Evolutionary conservation across 495 filamentous ascomycete species (phyloP), one percentile per base, ranked within the genome.

Genomic region (Talaromyces borbonicus): DNA sequence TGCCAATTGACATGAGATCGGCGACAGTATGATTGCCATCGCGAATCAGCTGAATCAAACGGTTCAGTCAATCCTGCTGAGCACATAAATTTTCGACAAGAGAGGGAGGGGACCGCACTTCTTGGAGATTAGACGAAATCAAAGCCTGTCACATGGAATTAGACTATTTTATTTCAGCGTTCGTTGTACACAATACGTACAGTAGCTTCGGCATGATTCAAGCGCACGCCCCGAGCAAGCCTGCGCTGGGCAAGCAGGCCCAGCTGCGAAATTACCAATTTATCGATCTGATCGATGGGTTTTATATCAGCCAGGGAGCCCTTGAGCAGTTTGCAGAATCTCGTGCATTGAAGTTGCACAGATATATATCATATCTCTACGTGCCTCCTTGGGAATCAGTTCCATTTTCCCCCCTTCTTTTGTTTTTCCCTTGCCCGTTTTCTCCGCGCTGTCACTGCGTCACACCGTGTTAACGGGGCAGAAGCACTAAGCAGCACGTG

Each of bases 21-120:
- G 90, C 81, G 47, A 98, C 90, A 36, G 73, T 83, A 67, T 95
- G 88, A 46, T 82, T 75, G 60, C 93, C 92, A 90, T 98, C 92
- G 59, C 92, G 92, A 62, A 97, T 90, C 50, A 96, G 81, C 75
- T 87, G 36, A 29, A 19, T n/a, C n/a, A n/a, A n/a, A n/a, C n/a
- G n/a, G n/a, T n/a, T n/a, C n/a, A n/a, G n/a, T n/a, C n/a, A n/a
- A n/a, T n/a, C n/a, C n/a, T n/a, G n/a, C n/a, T n/a, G n/a, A n/a
- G n/a, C n/a, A n/a, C n/a, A n/a, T n/a, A n/a, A n/a, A n/a, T n/a
- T n/a, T n/a, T n/a, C n/a, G n/a, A n/a, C n/a, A n/a, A n/a, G n/a
- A n/a, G n/a, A n/a, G n/a, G n/a, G n/a, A n/a, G n/a, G n/a, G n/a
- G n/a, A 36, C 51, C 50, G 49, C 65, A 85, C 82, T 67, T 96